phyloP scores from a whole-genome alignment of 495 filamentous ascomycete genomes.

The Lophiostoma macrostomum region DNA sequence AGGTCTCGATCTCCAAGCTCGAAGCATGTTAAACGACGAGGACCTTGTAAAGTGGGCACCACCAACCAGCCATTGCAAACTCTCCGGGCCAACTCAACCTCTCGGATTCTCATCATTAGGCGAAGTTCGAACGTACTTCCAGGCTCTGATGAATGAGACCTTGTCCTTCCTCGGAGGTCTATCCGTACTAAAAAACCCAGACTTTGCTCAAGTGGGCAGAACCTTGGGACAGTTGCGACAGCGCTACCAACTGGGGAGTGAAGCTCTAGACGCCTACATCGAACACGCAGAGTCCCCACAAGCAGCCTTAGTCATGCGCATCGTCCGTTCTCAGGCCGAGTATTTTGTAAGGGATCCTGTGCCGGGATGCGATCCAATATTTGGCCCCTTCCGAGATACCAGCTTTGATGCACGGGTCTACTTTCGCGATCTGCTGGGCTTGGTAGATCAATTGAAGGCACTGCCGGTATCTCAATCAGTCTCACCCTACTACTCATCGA shows the following conservation, averaged over 20 bases:
- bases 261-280: conserved; percentile 1
- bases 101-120: conserved; percentile 3
- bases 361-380: too few relatives aligned
- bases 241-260: background rate
- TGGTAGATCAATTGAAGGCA: background rate
- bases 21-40: conserved; percentile 10
- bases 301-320: too few relatives aligned
- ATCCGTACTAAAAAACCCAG: background rate
- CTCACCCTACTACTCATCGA: background rate
- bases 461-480: conserved; percentile 1
- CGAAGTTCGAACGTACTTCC: conserved; percentile 2
- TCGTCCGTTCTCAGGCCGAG: too few relatives aligned
- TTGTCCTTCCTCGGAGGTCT: conserved; percentile 6
- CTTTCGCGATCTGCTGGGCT: too few relatives aligned
- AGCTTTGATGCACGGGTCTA: too few relatives aligned
- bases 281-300: too few relatives aligned
- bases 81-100: background rate
- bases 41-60: conserved; percentile 6
- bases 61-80: background rate
- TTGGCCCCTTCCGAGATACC: too few relatives aligned
- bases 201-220: background rate
- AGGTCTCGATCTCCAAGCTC: conserved; percentile 8
- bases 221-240: background rate
- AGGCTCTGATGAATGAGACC: conserved; percentile 2
- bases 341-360: too few relatives aligned